Evolutionary conservation across 148 eudicot species (phyloP).

Genomic region (Nepenthes gracilis): DNA sequence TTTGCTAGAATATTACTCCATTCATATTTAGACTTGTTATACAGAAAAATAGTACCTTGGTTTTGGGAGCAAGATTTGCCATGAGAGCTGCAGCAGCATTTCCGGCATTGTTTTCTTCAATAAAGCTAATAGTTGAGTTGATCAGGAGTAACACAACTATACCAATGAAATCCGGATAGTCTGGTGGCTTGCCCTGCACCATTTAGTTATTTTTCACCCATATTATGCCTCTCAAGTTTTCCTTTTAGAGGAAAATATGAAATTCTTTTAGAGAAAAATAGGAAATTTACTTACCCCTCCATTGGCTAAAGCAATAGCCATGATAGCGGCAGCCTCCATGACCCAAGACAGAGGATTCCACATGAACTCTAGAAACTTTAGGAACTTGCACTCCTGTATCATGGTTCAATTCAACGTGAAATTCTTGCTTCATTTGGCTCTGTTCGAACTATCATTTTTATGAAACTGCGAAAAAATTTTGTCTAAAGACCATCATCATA

Average conservation of each 20-base stretch:
- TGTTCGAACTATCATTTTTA: too few relatives aligned
- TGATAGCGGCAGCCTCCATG: constrained; percentile 35
- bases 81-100: constrained; percentile 44
- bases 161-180: constrained; percentile 34
- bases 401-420: too few relatives aligned
- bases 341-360: constrained; percentile 47
- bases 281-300: constrained; percentile 18
- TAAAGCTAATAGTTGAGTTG: constrained; percentile 37
- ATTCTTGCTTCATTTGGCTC: too few relatives aligned
- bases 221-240: background rate
- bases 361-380: constrained; percentile 38
- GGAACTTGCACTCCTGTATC: constrained; percentile 26
- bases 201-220: background rate
- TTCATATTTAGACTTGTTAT: background rate
- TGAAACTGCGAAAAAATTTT: too few relatives aligned
- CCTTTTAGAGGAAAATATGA: background rate
- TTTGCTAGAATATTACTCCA: too few relatives aligned
- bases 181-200: constrained; percentile 27
- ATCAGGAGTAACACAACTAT: constrained; percentile 20
- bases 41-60: constrained; percentile 18
- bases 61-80: constrained; percentile 33
- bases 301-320: constrained; percentile 31
- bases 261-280: background rate
- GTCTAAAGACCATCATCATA: too few relatives aligned
- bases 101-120: constrained; percentile 41